Evolutionary conservation across 371 early-diverging fungal species (phyloP), one percentile per base, ranked within the genome.

Genomic region (Syncephalastrum monosporum): DNA sequence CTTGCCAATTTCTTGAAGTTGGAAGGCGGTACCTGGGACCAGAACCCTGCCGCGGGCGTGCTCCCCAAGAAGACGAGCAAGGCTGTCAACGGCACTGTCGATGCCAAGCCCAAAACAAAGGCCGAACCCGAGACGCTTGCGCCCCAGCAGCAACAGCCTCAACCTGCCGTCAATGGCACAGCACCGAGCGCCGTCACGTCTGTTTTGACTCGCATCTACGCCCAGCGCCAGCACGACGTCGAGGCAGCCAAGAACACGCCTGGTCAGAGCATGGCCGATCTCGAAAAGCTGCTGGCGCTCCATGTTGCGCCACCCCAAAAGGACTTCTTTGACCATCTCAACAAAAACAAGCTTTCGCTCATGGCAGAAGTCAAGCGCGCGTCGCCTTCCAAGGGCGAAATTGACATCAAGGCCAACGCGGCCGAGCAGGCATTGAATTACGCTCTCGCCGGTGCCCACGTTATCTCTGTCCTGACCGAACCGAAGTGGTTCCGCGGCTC

Each of bases 361-460:
- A 77, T 96, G 76, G 97, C 95, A 17, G 99, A 98, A 75, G 87
- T 98, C 72, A 98, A 98, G 79, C 88, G 99, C 51, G 97, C 99
- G 0, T 94, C 95, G 14, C 99, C 99, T 1, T 93, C 94, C 75
- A 97, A 96, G 69, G 97, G 97, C 19, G 81, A 88, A 56, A 97
- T 98, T 56, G 87, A 90, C 58, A 64, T 86, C 21, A 65, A 67
- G 13, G 93, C 89, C 7, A 90, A 93, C 64, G 94, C 96, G 0
- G 91, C 92, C 8, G 82, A 86, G 47, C 93, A 92, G 62, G 96
- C 93, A 0, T 64, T 92, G 16, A 69, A 70, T 38, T 98, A 98
- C 60, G 94, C 96, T 0, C 72, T 77, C 12, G 94, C 91, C 1
- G 95, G 96, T 24, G 97, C 97, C 0, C 81, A 92, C 15, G 94